phyloP scores from a whole-genome alignment of 306 rosid species.

The Pterocarpus santalinus region DNA sequence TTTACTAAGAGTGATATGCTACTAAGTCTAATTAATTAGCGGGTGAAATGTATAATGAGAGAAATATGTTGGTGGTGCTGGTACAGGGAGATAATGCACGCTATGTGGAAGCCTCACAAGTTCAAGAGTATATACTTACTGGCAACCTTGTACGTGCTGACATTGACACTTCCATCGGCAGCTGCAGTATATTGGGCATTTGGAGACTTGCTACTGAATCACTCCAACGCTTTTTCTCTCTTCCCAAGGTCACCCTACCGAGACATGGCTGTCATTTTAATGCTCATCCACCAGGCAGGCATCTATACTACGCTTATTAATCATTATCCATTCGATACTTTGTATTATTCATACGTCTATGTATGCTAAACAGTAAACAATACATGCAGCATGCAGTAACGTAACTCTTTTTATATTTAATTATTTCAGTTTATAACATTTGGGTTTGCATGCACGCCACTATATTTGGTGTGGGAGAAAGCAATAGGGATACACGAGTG shows the following conservation, averaged over 20 bases:
- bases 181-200: conserved; percentile 97
- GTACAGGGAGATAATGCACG: conserved; percentile 98
- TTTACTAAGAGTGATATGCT: too few relatives aligned
- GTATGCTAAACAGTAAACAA: too few relatives aligned
- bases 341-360: too few relatives aligned
- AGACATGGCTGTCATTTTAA: conserved; percentile 89
- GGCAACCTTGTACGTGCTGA: conserved; percentile 88
- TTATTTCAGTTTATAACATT: conserved; percentile 83
- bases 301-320: not conserved
- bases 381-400: too few relatives aligned
- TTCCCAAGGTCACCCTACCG: conserved; percentile 85
- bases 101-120: conserved; percentile 98
- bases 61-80: not conserved
- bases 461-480: conserved; percentile 96
- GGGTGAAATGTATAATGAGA: too few relatives aligned
- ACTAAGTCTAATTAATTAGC: too few relatives aligned
- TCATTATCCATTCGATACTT: not conserved
- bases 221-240: conserved; percentile 96
- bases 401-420: too few relatives aligned
- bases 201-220: conserved; percentile 93
- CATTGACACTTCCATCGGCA: conserved; percentile 96
- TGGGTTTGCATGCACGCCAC: conserved; percentile 98
- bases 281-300: conserved; percentile 94
- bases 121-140: conserved; percentile 86
- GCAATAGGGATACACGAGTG: conserved; percentile 90